These are phyloP conservation scores for Metschnikowia matae DNA, from an alignment of 805 yeast species.

Conservation along the genomic window DNA sequence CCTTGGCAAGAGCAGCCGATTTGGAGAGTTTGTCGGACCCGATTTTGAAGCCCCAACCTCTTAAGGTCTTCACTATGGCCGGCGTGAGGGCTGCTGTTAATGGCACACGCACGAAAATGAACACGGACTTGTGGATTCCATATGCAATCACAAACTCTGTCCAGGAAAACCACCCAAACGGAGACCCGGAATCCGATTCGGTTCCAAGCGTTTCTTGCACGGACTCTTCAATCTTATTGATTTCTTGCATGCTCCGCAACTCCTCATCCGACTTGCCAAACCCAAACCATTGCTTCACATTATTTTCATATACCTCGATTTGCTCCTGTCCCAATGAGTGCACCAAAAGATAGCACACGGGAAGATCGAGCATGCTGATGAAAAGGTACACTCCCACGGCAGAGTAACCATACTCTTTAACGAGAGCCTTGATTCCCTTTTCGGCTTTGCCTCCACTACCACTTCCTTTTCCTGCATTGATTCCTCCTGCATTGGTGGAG, in stretches of 20 bases:
- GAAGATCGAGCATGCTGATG: slow-evolving; percentile 72
- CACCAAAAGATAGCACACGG: slow-evolving; percentile 75
- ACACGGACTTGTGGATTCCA: slow-evolving; percentile 82
- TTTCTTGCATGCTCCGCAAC: slow-evolving; percentile 32
- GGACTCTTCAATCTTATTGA: slow-evolving; percentile 27
- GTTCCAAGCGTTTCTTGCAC: slow-evolving; percentile 22
- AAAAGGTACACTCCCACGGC: slow-evolving; percentile 83
- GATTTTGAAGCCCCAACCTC: slow-evolving; percentile 76
- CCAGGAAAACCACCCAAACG: slow-evolving; percentile 45
- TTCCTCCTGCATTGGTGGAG: slow-evolving; percentile 2
- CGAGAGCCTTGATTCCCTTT: slow-evolving; percentile 56
- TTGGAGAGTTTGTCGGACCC: slow-evolving; percentile 49
- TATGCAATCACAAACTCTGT: slow-evolving; percentile 90
- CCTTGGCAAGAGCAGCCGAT: slow-evolving; percentile 25
- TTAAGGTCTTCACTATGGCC: slow-evolving; percentile 56
- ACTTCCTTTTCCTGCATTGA: no score
- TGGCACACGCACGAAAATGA: slow-evolving; percentile 77
- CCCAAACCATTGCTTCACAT: slow-evolving; percentile 60
- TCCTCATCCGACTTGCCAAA: slow-evolving; percentile 48
- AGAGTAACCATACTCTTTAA: slow-evolving; percentile 85
- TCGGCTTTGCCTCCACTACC: slow-evolving; percentile 18
- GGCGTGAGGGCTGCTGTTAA: slow-evolving; percentile 92
- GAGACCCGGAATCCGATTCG: slow-evolving; percentile 14
- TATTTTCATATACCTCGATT: slow-evolving; percentile 62
- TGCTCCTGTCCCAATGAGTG: slow-evolving; percentile 85